phyloP scores from a whole-genome alignment of 139 green algal species.

The Axilococcus clingmanii region DNA sequence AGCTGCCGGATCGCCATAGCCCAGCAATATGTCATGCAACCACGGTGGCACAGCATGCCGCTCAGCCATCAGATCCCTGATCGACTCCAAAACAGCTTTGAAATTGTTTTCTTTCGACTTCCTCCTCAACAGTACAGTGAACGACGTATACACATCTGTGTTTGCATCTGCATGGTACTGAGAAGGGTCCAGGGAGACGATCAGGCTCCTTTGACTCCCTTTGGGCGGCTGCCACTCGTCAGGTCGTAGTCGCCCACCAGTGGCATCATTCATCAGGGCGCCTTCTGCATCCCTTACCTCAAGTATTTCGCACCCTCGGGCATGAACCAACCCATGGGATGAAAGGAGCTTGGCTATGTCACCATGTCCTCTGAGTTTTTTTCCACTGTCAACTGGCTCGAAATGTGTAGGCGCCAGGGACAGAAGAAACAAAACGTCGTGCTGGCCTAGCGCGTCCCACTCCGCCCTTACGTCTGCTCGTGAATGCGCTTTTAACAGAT shows the following conservation, averaged over 20 bases:
- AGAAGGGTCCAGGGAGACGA: slow-evolving; percentile 78
- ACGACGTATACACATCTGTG: slow-evolving; percentile 72
- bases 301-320: slow-evolving; percentile 79
- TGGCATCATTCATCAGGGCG: slow-evolving; percentile 94
- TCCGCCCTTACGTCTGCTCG: slow-evolving; percentile 58
- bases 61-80: slow-evolving; percentile 80
- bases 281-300: slow-evolving; percentile 53
- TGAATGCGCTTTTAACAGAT: slow-evolving; percentile 44
- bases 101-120: slow-evolving; percentile 99
- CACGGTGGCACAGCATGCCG: slow-evolving; percentile 73
- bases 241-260: slow-evolving; percentile 56
- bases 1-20: slow-evolving; percentile 86
- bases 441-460: slow-evolving; percentile 87
- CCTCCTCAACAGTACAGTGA: slow-evolving; percentile 84
- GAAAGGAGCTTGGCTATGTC: too few species aligned
- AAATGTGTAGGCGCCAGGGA: slow-evolving; percentile 23
- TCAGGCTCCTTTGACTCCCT: slow-evolving; percentile 67
- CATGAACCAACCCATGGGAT: slow-evolving; percentile 63
- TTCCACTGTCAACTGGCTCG: slow-evolving; percentile 6
- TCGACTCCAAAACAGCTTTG: slow-evolving; percentile 91
- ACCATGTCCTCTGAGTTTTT: slow-evolving; percentile 29
- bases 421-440: slow-evolving; percentile 96
- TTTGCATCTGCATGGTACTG: slow-evolving; percentile 88
- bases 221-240: slow-evolving; percentile 39
- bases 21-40: slow-evolving; percentile 95